A percentile compares a stretch with the other conserved stretches of the same genome.
Evolutionary conservation across 2,329 filamentous ascomycete species (phyloP).

Genomic region (Aspergillus unguis): DNA sequence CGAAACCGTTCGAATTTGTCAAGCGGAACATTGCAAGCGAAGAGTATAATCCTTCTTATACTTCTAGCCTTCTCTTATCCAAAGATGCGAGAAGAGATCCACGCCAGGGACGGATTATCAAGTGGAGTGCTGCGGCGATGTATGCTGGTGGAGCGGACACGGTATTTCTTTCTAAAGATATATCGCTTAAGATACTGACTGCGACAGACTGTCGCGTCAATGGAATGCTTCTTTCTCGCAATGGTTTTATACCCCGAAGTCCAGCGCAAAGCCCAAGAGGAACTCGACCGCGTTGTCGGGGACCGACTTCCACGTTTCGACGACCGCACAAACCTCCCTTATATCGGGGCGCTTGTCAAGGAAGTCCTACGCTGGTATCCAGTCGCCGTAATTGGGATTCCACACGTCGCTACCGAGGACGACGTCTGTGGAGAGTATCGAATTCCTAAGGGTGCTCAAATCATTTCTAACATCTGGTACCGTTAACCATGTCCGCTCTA

Average conservation of each 20-base stretch:
- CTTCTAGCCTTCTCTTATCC: slow-evolving; percentile 36
- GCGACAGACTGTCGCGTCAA: slow-evolving; percentile 10
- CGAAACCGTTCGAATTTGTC: slow-evolving; percentile 46
- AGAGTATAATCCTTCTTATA: slow-evolving; percentile 34
- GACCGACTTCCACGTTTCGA: slow-evolving; percentile 1
- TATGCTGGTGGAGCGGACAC: slow-evolving; percentile 13
- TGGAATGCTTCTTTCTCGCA: slow-evolving; percentile 10
- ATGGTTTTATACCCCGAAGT: slow-evolving; percentile 11
- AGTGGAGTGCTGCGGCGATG: slow-evolving; percentile 3
- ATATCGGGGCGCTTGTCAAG: slow-evolving; percentile 11
- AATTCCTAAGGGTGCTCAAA: slow-evolving; percentile 5
- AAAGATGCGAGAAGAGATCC: not conserved
- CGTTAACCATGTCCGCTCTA: no score
- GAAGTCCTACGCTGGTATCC: slow-evolving; percentile 14
- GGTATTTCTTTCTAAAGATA: not conserved
- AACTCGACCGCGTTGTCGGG: slow-evolving; percentile 9
- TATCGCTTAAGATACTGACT: not conserved
- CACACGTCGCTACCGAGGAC: slow-evolving; percentile 5
- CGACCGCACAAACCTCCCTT: slow-evolving; percentile 7
- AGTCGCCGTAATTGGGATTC: not conserved
- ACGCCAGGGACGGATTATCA: not conserved
- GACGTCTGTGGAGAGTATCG: slow-evolving; percentile 10
- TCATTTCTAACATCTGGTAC: slow-evolving; percentile 14
- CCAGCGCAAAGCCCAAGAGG: slow-evolving; percentile 10
- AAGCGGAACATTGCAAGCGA: slow-evolving; percentile 38